Percentiles rank a stretch among this genome's conserved stretches.
Evolutionary conservation across 176 grass and related monocot genomes (phyloP).

Genomic region (Poa annua): DNA sequence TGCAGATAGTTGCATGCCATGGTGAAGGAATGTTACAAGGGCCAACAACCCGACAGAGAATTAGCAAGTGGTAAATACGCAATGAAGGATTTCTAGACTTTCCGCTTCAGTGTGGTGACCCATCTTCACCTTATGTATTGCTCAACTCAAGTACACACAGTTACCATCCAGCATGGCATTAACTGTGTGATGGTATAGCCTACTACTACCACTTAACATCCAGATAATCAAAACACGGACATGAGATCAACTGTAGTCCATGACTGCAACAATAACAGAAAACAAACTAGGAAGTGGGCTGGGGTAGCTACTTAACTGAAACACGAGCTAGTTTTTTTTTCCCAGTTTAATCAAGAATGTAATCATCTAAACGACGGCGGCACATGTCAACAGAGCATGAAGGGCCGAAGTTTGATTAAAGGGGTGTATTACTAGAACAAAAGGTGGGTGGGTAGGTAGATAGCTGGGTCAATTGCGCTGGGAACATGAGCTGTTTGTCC

Average conservation of each 20-base stretch:
- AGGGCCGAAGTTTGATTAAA: background rate
- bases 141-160: background rate
- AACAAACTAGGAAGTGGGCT: background rate
- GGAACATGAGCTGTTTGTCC: too few relatives aligned
- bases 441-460: too few relatives aligned
- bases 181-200: background rate
- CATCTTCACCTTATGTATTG: background rate
- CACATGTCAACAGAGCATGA: background rate
- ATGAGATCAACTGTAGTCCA: background rate
- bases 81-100: too few relatives aligned
- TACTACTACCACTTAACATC: background rate
- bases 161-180: background rate
- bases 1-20: too few relatives aligned
- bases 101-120: background rate
- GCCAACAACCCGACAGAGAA: too few relatives aligned
- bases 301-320: background rate
- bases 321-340: background rate
- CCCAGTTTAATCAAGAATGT: background rate
- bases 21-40: too few relatives aligned
- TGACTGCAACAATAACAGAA: background rate
- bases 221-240: background rate
- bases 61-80: too few relatives aligned
- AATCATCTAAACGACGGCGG: background rate
- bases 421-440: too few relatives aligned
- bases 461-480: too few relatives aligned